These are phyloP conservation scores for Pelargonium nanum DNA, from an alignment of 345 rosid species.

Conservation along the genomic window DNA sequence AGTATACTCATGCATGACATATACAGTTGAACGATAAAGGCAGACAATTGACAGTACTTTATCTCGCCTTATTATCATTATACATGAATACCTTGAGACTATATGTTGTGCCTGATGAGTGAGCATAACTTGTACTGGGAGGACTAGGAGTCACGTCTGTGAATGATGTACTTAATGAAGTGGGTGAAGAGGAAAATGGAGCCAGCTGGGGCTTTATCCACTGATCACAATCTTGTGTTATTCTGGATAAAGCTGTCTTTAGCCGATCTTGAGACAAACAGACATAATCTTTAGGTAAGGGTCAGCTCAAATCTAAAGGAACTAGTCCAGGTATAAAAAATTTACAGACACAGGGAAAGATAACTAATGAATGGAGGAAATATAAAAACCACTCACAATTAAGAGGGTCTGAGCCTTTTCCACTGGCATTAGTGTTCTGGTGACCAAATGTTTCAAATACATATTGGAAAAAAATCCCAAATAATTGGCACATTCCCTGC, in stretches of 20 bases:
- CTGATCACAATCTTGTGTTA: constrained; percentile 89
- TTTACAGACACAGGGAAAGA: background rate
- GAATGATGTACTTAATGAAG: constrained; percentile 30
- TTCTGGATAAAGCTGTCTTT: constrained; percentile 66
- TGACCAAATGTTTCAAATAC: constrained; percentile 73
- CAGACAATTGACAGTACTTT: too few relatives aligned
- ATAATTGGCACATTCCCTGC: constrained; percentile 98
- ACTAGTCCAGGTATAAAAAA: background rate
- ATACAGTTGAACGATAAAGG: background rate
- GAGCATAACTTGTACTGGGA: constrained; percentile 32
- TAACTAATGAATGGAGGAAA: constrained; percentile 7
- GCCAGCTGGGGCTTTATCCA: constrained; percentile 70
- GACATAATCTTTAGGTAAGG: constrained; percentile 1
- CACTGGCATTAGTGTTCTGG: constrained; percentile 42
- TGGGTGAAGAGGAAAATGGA: constrained; percentile 38
- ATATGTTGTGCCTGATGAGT: constrained; percentile 37
- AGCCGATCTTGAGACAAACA: constrained; percentile 45
- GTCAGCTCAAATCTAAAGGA: constrained; percentile 1
- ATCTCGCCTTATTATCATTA: background rate
- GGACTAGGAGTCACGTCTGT: constrained; percentile 60
- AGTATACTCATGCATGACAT: background rate
- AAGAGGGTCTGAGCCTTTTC: constrained; percentile 46
- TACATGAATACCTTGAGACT: constrained; percentile 68
- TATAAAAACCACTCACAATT: constrained; percentile 50
- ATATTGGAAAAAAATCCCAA: constrained; percentile 66